Conservation (phyloP, 2,329 filamentous ascomycete genomes). For the Periglandula ipomoeae region DNA sequence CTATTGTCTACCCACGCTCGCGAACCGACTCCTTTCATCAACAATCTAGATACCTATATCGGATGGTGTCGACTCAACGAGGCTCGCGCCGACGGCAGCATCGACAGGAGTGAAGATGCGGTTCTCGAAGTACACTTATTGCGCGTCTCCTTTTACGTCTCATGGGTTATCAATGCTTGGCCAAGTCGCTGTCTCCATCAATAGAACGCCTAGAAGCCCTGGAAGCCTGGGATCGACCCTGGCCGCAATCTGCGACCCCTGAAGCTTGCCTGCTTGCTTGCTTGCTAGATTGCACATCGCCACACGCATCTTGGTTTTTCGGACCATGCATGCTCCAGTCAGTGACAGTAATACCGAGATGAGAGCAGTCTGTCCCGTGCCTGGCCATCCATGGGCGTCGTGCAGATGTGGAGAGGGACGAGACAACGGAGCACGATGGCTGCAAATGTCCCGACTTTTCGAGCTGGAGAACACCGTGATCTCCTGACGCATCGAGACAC, state of each 20-base stretch:
- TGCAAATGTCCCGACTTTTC: neutral
- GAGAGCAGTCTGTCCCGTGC: neutral
- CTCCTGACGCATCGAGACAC: neutral
- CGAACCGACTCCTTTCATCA: no score
- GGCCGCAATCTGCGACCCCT: neutral
- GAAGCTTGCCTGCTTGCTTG: neutral
- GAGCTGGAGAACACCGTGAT: neutral
- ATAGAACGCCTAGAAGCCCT: constrained; percentile 1
- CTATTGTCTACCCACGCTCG: no score
- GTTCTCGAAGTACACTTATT: no score
- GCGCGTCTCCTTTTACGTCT: no score
- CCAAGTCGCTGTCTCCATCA: neutral
- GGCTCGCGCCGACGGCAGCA: no score
- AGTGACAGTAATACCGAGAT: neutral
- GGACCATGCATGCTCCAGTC: neutral
- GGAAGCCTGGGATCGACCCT: neutral
- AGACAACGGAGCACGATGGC: neutral
- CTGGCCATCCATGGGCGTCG: neutral
- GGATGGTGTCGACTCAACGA: no score
- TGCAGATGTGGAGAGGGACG: neutral
- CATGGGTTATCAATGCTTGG: no score
- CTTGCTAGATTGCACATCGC: neutral
- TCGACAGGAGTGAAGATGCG: no score
- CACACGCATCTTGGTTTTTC: neutral
- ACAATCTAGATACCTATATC: no score